Percentiles rank a stretch among this genome's conserved stretches.
phyloP scores from a whole-genome alignment of 1,284 basidiomycete genomes.

The Agroathelia rolfsii region DNA sequence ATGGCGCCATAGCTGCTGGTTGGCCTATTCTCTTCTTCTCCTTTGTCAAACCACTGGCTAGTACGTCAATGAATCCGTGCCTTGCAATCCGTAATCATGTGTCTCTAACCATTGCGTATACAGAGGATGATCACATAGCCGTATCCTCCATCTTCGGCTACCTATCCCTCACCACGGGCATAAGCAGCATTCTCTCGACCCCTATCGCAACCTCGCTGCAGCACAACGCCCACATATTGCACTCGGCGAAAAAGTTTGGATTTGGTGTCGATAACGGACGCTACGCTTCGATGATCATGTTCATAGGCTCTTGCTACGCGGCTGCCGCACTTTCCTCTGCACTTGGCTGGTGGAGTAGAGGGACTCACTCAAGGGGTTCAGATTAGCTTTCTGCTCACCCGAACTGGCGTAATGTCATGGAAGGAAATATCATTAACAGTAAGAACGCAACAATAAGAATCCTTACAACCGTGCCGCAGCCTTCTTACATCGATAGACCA shows the following conservation, averaged over 20 bases:
- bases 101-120: neutral
- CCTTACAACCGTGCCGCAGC: no score
- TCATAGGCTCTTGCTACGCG: constrained; percentile 27
- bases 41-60: constrained; percentile 22
- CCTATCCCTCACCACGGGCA: constrained; percentile 26
- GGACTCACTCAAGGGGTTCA: no score
- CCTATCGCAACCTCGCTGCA: constrained; percentile 27
- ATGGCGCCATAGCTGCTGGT: constrained; percentile 26
- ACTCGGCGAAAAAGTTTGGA: constrained; percentile 14
- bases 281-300: constrained; percentile 26
- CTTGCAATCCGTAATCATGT: neutral
- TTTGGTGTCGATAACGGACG: constrained; percentile 24
- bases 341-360: constrained; percentile 18
- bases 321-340: constrained; percentile 20
- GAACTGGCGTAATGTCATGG: no score
- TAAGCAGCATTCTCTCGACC: constrained; percentile 32
- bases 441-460: no score
- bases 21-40: constrained; percentile 27
- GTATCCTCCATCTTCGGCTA: constrained; percentile 27
- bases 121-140: constrained; percentile 27
- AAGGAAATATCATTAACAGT: no score
- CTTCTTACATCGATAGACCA: no score
- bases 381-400: no score
- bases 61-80: constrained; percentile 12
- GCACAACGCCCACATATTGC: neutral